phyloP scores from a whole-genome alignment of 192 early-diverging fungal genomes.

The Gryganskiella cystojenkinii region DNA sequence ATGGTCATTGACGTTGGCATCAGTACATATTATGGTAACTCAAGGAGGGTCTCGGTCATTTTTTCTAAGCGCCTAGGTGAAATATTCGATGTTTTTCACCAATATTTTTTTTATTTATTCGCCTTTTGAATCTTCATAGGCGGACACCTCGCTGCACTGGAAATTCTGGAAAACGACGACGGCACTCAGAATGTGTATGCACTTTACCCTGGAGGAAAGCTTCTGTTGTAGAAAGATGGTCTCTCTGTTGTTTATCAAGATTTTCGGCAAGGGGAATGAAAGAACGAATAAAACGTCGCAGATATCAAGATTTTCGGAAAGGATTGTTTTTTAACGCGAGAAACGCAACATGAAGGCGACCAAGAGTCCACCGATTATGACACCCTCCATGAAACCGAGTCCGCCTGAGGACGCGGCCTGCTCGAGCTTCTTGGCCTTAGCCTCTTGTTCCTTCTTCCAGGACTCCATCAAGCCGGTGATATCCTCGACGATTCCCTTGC shows the following conservation, averaged over 20 bases:
- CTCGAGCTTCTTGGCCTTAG: slow-evolving; percentile 10
- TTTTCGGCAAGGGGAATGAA: too few relatives aligned
- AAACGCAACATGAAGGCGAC: slow-evolving; percentile 51
- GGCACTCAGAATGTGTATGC: slow-evolving; percentile 54
- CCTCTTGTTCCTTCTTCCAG: slow-evolving; percentile 49
- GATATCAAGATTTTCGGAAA: too few relatives aligned
- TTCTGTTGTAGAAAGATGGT: slow-evolving; percentile 5
- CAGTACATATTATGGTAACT: slow-evolving; percentile 66
- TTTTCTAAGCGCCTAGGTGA: neutral
- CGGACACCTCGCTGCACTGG: slow-evolving; percentile 70
- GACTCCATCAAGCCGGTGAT: slow-evolving; percentile 24
- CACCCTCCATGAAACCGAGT: slow-evolving; percentile 46
- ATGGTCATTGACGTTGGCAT: slow-evolving; percentile 82
- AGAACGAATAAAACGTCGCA: too few relatives aligned
- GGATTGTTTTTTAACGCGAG: slow-evolving; percentile 34
- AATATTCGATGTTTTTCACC: neutral
- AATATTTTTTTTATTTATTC: slow-evolving; percentile 9
- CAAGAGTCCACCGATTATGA: slow-evolving; percentile 42
- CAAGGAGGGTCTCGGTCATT: neutral
- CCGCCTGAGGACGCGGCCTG: slow-evolving; percentile 15
- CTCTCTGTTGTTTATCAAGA: too few relatives aligned
- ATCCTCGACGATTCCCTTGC: slow-evolving; percentile 38
- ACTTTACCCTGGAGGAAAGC: slow-evolving; percentile 59
- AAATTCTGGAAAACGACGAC: slow-evolving; percentile 70
- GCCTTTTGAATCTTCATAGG: slow-evolving; percentile 37